Evolutionary conservation across 2,329 filamentous ascomycete genomes (phyloP), one percentile per base, ranked within the genome.

Genomic region (Chrysosphaeria jannelii): DNA sequence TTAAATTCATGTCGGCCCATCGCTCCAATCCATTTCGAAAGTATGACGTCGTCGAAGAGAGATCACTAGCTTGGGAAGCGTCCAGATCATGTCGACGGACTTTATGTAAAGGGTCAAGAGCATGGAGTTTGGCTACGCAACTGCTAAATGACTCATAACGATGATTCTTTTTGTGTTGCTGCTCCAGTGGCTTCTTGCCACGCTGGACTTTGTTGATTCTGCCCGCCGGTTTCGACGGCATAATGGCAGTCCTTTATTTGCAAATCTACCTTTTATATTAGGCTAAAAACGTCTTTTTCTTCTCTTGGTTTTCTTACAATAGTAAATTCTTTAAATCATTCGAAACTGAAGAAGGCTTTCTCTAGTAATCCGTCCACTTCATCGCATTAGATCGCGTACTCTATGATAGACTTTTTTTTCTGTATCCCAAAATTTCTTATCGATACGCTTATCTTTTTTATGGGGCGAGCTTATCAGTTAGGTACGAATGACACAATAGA

Each of bases 1-100:
- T 78, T 30, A 91, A 53, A 45, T 93, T 93, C 43, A 89, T 59
- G 35, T 93, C 85, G 25, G 58, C 51, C 85, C 85, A 97, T 57
- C 72, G 74, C 31, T 78, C 64, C 31, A 93, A 50, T 2, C 75
- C 66, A 21, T 64, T 65, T 34, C 66, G 62, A 35, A 97, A 78
- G 45, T 89, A 85, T 11, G 81, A 91, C n/a, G 71, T 71, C 14
- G 65, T 61, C 12, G 66, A 55, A 29, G 66, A 61, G 37, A 68
- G 53, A 42, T 79, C 68, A 50, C 74, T 67, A n/a, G 16, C 16
- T 14, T 23, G 18, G 23, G 25, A 27, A 9, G 29, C 28, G 30
- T 79, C 70, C 47, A 85, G 64, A 37, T 72, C 66, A 48, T 88
- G 61, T 41, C 70, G 69, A 44, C 78, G 74, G 36, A 88, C 70